A percentile compares a stretch with the other conserved stretches of the same genome.
Conservation (phyloP, 768 basidiomycete genomes). For the Exidia glandulosa region DNA sequence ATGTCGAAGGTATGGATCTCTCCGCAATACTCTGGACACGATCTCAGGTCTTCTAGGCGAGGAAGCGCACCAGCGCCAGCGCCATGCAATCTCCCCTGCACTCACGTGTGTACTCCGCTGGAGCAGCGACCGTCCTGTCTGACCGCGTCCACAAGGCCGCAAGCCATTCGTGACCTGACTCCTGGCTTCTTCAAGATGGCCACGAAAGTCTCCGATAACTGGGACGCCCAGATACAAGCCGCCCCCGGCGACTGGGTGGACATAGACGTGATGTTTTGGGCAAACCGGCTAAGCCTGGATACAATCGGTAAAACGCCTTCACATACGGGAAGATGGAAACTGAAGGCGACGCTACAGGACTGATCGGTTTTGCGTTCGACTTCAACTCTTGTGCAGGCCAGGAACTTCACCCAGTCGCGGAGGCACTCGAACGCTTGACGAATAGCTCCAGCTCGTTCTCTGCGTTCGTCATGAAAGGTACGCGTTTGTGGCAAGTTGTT, state of each 20-base stretch:
- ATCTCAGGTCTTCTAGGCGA: too few species aligned
- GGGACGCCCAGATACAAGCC: slow-evolving; percentile 7
- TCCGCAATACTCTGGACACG: neutral
- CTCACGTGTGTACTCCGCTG: neutral
- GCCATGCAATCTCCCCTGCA: slow-evolving; percentile 2
- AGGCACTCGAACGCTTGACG: slow-evolving; percentile 4
- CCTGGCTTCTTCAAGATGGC: slow-evolving; percentile 8
- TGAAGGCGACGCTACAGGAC: too few species aligned
- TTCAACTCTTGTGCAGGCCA: neutral
- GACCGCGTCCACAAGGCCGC: neutral
- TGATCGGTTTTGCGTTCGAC: slow-evolving; percentile 1
- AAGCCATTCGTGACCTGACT: slow-evolving; percentile 7
- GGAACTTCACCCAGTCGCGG: neutral
- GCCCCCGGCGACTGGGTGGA: slow-evolving; percentile 3
- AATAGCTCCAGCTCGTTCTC: slow-evolving; percentile 8
- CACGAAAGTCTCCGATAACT: slow-evolving; percentile 5
- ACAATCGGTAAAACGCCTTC: slow-evolving; percentile 8
- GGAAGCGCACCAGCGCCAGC: slow-evolving; percentile 7
- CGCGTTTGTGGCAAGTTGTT: neutral
- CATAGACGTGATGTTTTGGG: slow-evolving; percentile 9
- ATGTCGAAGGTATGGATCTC: slow-evolving; percentile 43
- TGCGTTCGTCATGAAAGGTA: neutral
- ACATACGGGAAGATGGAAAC: neutral
- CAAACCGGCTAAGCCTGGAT: slow-evolving; percentile 8
- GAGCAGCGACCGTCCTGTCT: neutral